Evolutionary conservation across 2,329 filamentous ascomycete species (phyloP), one percentile per base, ranked within the genome.

Genomic region (Ciborinia camelliae): DNA sequence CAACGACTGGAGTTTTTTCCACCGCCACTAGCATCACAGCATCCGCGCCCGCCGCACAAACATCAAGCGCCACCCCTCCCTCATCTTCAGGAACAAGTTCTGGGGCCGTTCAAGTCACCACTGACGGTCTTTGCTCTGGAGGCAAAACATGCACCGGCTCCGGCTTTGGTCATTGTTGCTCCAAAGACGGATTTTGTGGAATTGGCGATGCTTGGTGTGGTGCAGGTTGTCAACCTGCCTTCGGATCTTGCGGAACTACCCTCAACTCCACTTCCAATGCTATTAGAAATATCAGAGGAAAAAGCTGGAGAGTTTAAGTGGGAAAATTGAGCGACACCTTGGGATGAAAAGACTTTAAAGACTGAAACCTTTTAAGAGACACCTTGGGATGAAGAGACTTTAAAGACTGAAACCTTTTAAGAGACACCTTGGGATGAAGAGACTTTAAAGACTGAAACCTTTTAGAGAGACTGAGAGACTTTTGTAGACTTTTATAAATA

Each of bases 141-240:
- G 35, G 30, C n/a, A 58, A 66, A n/a, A 70, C 67, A 9, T 71
- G 68, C 37, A 41, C 18, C 15, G 66, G 63, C 26, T 68, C 65
- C 3, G 37, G 35, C 8, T 66, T 47, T 57, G 69, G 69, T 5
- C 45, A 28, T 7, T 70, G 69, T 48, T 71, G 70, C 39, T 70
- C 69, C 10, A 43, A n/a, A 15, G 62, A 45, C 8, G 64, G 68
- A 4, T 68, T 52, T 15, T 70, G 68, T 48, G 68, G 68, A 26
- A 35, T 15, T 23, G 63, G 62, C 8, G 57, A 55, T 41, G 61
- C 53, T 23, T 65, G 65, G 59, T 70, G 69, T 48, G 66, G 58
- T 20, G 45, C 51, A n/a, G 69, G 69, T 12, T 69, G 69, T 58
- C 65, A 68, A 37, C 39, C 58, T 32, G 64, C 35, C 9, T 68